Evolutionary conservation across 108 stramenopile genomes (phyloP), one percentile per base, ranked within the genome.

Genomic region (Fistulifera solaris): DNA sequence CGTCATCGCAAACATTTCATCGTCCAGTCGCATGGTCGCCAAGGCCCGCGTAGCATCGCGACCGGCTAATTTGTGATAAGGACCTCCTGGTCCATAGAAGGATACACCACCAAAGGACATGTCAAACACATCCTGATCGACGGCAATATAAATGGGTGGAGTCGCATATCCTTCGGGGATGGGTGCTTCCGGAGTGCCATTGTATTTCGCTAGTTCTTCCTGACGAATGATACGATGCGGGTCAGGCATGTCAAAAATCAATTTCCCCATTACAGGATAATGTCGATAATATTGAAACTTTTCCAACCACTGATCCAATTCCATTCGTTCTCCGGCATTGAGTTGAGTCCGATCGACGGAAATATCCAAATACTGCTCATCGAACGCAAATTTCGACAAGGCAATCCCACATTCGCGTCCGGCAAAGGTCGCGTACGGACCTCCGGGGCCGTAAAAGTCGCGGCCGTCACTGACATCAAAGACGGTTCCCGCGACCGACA

Each of bases 1-100:
- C 1, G 68, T 62, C 58, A 87, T 81, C 35, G 78, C 88, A 6
- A 83, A 43, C 71, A 93, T 89, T 24, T 81, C 91, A 1, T 85
- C 81, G 39, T 94, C 85, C 51, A 98, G 95, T 54, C 92, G 94
- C 96, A 98, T 97, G 62, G 92, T 92, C 15, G 98, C 98, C 54
- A 98, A 54, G 12, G 98, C 95, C 17, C 95, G 55, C 7, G 94
- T 86, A 38, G 85, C 94, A 59, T 97, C 94, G 44, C 74, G 83
- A n/a, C 98, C 98, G 11, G 94, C 96, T 63, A 99, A 97, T 38
- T 73, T 66, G 28, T 94, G 62, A 76, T 99, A 99, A 8, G 89
- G 73, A 19, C 89, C 78, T 27, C 72, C 83, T 5, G 83, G 71
- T 44, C 67, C 74, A 53, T 76, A 79, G 69, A 91, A 86, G 2